Evolutionary conservation across 2,329 filamentous ascomycete genomes (phyloP), one percentile per base, ranked within the genome.

Genomic region (Berkeleyomyces basicola): DNA sequence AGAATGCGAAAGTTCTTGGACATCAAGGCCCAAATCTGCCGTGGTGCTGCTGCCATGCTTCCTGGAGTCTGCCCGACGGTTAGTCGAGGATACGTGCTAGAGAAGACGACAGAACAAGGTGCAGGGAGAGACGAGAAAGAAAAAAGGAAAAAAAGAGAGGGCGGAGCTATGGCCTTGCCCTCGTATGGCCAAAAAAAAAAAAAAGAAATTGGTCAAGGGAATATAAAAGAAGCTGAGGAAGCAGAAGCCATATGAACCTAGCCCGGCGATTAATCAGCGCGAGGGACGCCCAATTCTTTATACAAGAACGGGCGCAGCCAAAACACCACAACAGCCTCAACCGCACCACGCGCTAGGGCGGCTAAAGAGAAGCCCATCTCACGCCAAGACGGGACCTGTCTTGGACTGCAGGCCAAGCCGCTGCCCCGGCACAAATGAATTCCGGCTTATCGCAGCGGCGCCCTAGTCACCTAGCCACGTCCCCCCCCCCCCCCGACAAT

Each of bases 1-100:
- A 82, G 74, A 67, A 84, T 82, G 62, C 79, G 78, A 61, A 84
- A 73, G 68, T 85, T 86, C 71, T 86, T 87, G 68, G 72, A 72
- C 69, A 79, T 80, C 65, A 87, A 73, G 58, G 82, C 85, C 76
- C 78, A 77, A 60, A 79, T 78, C 71, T 86, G 83, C 66, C 77
- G 51, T 55, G 16, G 33, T n/a, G 51, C 51, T 39, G 51, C 14
- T 36, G 51, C 51, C 51, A 55, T 55, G 33, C 51, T 55, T 55
- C 36, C 7, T 36, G 6, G 23, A 23, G 23, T 23, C 23, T 23
- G 1, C 23, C 76, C 67, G 16, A 40, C 16, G 39, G 14, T 31
- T n/a, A 53, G 37, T 10, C 23, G 9, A 36, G 23, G 39, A 42
- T 36, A 5, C 39, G 46, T 37, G 11, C 4, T 42, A 37, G 39